These are phyloP conservation scores for Thyridium curvatum DNA, from an alignment of 2,329 filamentous ascomycete genomes.

Conservation along the genomic window DNA sequence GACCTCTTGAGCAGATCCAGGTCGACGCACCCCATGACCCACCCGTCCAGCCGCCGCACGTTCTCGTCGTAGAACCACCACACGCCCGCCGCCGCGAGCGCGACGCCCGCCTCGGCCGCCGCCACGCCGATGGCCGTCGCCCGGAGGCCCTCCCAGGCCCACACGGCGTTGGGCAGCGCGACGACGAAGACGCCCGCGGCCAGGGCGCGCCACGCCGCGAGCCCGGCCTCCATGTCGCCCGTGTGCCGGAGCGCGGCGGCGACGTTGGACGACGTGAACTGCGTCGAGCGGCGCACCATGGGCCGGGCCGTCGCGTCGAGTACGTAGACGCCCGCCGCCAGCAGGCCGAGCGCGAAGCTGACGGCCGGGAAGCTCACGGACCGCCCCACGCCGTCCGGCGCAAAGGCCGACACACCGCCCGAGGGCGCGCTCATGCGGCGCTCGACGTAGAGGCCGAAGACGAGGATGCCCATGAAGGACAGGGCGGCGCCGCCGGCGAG, in stretches of 20 bases:
- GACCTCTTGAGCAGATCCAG: slow-evolving; percentile 33
- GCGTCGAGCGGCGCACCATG: slow-evolving; percentile 38
- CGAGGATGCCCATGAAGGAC: slow-evolving; percentile 32
- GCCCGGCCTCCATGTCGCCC: slow-evolving; percentile 40
- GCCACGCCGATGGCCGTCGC: slow-evolving; percentile 32
- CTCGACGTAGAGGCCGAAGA: slow-evolving; percentile 36
- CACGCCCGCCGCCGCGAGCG: slow-evolving; percentile 19
- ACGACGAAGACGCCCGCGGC: slow-evolving; percentile 37
- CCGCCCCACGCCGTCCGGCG: slow-evolving; percentile 15
- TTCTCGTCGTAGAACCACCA: slow-evolving; percentile 37
- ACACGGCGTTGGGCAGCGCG: slow-evolving; percentile 30
- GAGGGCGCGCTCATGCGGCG: slow-evolving; percentile 23
- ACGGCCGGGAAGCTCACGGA: slow-evolving; percentile 31
- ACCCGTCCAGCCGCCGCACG: slow-evolving; percentile 36
- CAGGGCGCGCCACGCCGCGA: slow-evolving; percentile 32
- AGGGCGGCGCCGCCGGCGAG: slow-evolving; percentile 30
- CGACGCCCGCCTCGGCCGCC: slow-evolving; percentile 33
- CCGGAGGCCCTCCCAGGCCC: slow-evolving; percentile 26
- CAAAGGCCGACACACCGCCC: slow-evolving; percentile 14
- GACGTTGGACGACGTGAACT: slow-evolving; percentile 41
- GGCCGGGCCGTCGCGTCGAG: slow-evolving; percentile 35
- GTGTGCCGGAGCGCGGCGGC: slow-evolving; percentile 37
- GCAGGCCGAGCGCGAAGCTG: slow-evolving; percentile 38
- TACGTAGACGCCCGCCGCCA: slow-evolving; percentile 33
- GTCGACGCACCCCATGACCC: slow-evolving; percentile 40